Percentiles rank a stretch among this genome's conserved stretches.
Conservation (phyloP, 352 stramenopile species). For the Pythium aquatile region DNA sequence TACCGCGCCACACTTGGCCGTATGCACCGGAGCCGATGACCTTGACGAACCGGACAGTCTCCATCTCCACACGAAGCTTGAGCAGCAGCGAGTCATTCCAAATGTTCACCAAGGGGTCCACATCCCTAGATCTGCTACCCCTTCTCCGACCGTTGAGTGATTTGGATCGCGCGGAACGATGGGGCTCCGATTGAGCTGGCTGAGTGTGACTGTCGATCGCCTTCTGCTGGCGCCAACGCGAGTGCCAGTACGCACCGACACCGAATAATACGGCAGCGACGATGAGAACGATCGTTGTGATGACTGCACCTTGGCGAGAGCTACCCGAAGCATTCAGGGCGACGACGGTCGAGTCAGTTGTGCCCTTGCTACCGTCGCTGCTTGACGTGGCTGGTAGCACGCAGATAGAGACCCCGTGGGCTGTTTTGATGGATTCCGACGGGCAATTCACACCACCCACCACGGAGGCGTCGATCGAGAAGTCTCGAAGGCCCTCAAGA, state of each 20-base stretch:
- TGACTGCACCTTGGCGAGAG: conserved; percentile 1
- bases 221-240: neutral
- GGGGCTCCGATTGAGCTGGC: neutral
- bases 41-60: conserved; percentile 15
- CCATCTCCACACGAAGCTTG: conserved; percentile 6
- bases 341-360: neutral
- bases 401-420: conserved; percentile 6
- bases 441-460: neutral
- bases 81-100: conserved; percentile 11
- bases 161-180: neutral
- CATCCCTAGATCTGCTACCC: neutral
- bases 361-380: neutral
- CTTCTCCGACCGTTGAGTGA: neutral
- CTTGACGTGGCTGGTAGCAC: neutral
- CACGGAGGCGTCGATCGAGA: neutral
- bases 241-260: neutral
- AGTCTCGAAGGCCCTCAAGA: neutral
- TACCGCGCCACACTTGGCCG: conserved; percentile 18
- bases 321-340: neutral
- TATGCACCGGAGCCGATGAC: conserved; percentile 10
- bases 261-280: conserved; percentile 9
- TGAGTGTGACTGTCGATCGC: conserved; percentile 2
- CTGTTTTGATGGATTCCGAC: neutral
- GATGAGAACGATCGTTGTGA: conserved; percentile 8
- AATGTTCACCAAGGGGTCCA: neutral